Conservation (phyloP, 148 eudicot genomes). For the Diospyros lotus region DNA sequence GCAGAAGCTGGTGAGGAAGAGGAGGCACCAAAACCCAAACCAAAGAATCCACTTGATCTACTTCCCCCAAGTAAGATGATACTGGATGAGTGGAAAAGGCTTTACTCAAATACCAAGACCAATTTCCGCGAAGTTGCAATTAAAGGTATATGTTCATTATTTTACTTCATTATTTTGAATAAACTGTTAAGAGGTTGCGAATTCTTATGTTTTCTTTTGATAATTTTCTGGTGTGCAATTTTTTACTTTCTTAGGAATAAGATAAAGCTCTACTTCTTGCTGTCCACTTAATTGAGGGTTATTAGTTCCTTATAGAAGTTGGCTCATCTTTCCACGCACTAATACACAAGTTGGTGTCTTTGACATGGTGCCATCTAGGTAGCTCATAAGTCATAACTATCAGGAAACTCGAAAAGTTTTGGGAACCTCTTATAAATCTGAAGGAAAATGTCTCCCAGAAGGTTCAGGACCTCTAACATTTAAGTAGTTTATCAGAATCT, state of each 20-base stretch:
- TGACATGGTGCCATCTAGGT: no score
- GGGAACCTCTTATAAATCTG: no score
- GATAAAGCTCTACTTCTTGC: no score
- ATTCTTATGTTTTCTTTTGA: not conserved
- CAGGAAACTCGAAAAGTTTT: no score
- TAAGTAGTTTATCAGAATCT: no score
- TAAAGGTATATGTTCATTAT: conserved; percentile 34
- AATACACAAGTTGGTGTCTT: no score
- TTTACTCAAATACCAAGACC: conserved; percentile 64
- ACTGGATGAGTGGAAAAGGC: conserved; percentile 78
- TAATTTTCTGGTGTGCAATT: not conserved
- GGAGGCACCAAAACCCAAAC: conserved; percentile 66
- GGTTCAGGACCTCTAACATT: no score
- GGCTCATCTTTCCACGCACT: no score
- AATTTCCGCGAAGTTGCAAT: conserved; percentile 80
- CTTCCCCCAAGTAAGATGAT: conserved; percentile 72
- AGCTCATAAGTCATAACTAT: no score
- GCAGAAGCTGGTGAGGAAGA: conserved; percentile 32
- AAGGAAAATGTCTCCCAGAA: no score
- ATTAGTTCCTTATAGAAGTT: no score
- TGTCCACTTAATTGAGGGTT: no score
- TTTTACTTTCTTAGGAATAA: not conserved
- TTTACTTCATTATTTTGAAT: not conserved
- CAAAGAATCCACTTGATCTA: conserved; percentile 70
- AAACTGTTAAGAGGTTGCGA: not conserved